Percentiles rank a stretch among this genome's conserved stretches.
phyloP scores from a whole-genome alignment of 2,329 filamentous ascomycete genomes.

The Aureobasidium sp. region DNA sequence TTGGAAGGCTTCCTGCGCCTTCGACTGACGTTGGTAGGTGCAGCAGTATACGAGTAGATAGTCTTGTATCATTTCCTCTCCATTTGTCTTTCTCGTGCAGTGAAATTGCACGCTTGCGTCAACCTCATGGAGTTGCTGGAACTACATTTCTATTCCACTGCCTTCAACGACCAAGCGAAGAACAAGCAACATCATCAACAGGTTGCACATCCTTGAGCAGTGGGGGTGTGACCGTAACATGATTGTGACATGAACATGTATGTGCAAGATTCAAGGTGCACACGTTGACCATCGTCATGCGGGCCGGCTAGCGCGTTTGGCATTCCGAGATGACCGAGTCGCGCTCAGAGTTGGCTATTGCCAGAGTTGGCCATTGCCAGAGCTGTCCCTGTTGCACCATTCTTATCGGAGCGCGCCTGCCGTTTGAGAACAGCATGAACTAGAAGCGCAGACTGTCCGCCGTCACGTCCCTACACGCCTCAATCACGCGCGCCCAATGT shows the following conservation, averaged over 20 bases:
- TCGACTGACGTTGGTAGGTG: not conserved
- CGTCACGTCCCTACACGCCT: not conserved
- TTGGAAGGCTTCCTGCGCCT: constrained; percentile 44
- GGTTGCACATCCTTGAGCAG: constrained; percentile 22
- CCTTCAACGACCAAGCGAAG: constrained; percentile 25
- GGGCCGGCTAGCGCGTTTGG: constrained; percentile 5
- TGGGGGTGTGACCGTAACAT: constrained; percentile 29
- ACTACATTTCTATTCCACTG: constrained; percentile 18
- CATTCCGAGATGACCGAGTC: constrained; percentile 8
- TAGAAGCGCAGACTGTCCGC: not conserved
- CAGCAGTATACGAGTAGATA: not conserved
- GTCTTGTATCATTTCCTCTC: not conserved
- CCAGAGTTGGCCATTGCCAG: not conserved
- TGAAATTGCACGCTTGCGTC: not conserved
- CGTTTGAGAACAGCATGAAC: constrained; percentile 9
- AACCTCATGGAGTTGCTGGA: constrained; percentile 20
- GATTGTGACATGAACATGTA: constrained; percentile 20
- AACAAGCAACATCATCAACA: constrained; percentile 26
- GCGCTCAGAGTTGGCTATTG: not conserved
- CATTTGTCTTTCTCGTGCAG: not conserved
- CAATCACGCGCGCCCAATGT: constrained; percentile 45
- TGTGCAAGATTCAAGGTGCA: not conserved
- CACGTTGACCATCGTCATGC: not conserved
- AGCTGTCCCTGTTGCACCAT: constrained; percentile 1
- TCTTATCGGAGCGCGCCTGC: not conserved